Percentiles rank a stretch among this genome's conserved stretches.
phyloP scores from a whole-genome alignment of 345 rosid genomes.

The Boechera stricta region DNA sequence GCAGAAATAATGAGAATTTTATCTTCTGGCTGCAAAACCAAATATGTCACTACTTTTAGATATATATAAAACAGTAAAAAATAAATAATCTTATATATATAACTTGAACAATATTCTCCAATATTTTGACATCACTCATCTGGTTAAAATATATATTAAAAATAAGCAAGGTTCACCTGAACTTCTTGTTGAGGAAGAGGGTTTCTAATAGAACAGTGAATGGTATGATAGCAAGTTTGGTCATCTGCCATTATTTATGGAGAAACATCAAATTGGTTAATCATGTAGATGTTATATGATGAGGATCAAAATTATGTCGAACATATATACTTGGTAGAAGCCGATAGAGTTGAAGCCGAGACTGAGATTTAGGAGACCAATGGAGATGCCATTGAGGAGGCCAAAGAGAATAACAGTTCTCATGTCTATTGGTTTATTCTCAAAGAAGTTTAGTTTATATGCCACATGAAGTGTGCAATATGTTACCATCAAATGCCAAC shows the following conservation, averaged over 20 bases:
- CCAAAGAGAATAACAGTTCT: constrained; percentile 94
- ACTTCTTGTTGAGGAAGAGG: constrained; percentile 82
- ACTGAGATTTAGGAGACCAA: constrained; percentile 92
- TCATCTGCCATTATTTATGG: constrained; percentile 68
- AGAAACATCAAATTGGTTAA: constrained; percentile 16
- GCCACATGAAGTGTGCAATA: constrained; percentile 90
- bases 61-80: neutral
- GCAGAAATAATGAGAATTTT: constrained; percentile 66
- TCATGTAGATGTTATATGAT: constrained; percentile 4
- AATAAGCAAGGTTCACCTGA: constrained; percentile 59
- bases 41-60: constrained; percentile 8
- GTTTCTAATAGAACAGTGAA: constrained; percentile 97
- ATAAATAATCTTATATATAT: neutral
- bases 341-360: constrained; percentile 98
- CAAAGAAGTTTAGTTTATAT: constrained; percentile 77
- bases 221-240: constrained; percentile 97
- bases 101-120: no score
- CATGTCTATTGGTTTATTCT: constrained; percentile 79
- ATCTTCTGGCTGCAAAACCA: constrained; percentile 74
- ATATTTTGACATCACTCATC: neutral
- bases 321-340: constrained; percentile 76
- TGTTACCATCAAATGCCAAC: constrained; percentile 98
- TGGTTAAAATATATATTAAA: neutral
- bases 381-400: constrained; percentile 91
- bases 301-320: neutral